Evolutionary conservation across 1,284 basidiomycete genomes (phyloP), one percentile per base, ranked within the genome.

Genomic region (Fomitopsis betulina): DNA sequence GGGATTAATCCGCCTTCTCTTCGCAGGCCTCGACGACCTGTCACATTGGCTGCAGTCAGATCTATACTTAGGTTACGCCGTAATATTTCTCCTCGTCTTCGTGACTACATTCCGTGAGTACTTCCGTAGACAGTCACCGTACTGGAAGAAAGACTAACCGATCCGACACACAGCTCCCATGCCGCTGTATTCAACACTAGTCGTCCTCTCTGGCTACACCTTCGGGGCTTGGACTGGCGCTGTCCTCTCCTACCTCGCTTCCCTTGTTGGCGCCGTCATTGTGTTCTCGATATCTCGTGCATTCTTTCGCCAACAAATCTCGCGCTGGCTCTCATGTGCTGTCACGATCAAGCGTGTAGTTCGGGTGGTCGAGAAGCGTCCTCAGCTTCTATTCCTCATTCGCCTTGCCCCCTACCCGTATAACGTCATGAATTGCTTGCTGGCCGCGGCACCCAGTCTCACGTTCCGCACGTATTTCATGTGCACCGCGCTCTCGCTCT

Each of bases 351-450:
- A 82, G 65, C 86, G 89, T 58, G 88, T 91, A 58, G 88, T 94
- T 7, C 82, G 86, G 40, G 92, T 92, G n/a, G 91, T 94, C 67
- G 93, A 94, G 78, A 89, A 87, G 73, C 84, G 85, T 55, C 92
- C 93, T 1, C 85, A 85, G 68, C 79, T 94, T 7, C 83, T 94
- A 53, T 93, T 94, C 76, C 84, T 94, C 62, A 89, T 94, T 65
- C 89, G 92, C 55, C 79, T 94, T 53, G 92, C 90, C 19, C 89
- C 89, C 5, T 91, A 91, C 68, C 89, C 89, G 0, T 91, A 89
- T 77, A 94, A 94, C 73, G 87, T 94, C 67, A 91, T 94, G 86
- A 94, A 94, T 75, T 91, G 89, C 65, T 82, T 94, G 45, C 82
- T 94, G 37, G 92, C 92, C 2, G 89, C 90, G n/a, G 86, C 90